Evolutionary conservation across 2,329 filamentous ascomycete species (phyloP).

Genomic region (Sporothrix pseudoabietina): DNA sequence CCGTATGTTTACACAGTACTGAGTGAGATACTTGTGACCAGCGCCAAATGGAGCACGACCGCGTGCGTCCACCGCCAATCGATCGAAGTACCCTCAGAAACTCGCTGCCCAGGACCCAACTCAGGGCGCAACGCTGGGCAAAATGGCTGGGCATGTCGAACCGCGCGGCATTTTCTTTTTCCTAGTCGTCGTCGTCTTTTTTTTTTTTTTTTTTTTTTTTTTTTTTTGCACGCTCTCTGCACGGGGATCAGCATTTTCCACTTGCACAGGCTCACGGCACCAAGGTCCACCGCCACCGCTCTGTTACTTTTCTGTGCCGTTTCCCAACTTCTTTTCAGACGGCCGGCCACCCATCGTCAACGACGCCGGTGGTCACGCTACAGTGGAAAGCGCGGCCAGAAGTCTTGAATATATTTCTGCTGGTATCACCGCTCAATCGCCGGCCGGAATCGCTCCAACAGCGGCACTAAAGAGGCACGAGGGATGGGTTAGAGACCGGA

Average conservation of each 20-base stretch:
- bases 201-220: too few species aligned
- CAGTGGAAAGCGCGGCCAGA: background rate
- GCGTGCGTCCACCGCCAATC: constrained; percentile 14
- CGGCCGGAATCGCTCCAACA: background rate
- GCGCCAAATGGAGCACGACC: constrained; percentile 24
- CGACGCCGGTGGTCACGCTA: constrained; percentile 23
- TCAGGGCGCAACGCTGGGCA: constrained; percentile 1
- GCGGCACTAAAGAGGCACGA: constrained; percentile 9
- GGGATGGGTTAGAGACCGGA: background rate
- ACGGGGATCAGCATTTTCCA: constrained; percentile 14
- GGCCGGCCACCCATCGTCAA: background rate
- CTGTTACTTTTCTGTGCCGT: background rate
- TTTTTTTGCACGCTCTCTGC: background rate
- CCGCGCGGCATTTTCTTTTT: constrained; percentile 25
- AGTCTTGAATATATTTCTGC: background rate
- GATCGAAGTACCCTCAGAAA: background rate
- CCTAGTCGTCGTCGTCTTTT: background rate
- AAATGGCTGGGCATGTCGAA: background rate
- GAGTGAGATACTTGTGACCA: background rate
- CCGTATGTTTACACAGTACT: background rate
- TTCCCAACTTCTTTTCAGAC: background rate
- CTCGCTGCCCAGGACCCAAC: background rate
- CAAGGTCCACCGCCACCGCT: background rate
- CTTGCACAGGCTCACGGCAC: background rate
- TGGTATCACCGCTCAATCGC: background rate